These are phyloP conservation scores for Cubamyces lactineus DNA, from an alignment of 768 basidiomycete species.

Conservation along the genomic window DNA sequence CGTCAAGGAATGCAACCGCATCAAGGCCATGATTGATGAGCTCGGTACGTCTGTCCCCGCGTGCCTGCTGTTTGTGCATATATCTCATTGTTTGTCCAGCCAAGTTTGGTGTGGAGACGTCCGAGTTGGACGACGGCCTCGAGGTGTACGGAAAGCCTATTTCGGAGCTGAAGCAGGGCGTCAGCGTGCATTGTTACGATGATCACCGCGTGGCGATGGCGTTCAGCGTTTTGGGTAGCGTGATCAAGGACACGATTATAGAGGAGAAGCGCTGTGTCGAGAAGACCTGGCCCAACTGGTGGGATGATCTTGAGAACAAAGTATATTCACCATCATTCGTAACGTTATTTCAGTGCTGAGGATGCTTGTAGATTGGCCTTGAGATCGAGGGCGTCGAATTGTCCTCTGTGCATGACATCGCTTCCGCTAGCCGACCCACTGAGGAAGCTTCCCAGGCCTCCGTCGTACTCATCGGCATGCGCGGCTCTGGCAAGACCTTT, in stretches of 20 bases:
- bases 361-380: slow-evolving; percentile 75
- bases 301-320: slow-evolving; percentile 98
- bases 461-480: slow-evolving; percentile 90
- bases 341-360: too few species aligned
- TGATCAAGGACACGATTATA: slow-evolving; percentile 74
- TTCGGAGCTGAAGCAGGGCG: slow-evolving; percentile 62
- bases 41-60: slow-evolving; percentile 61
- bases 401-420: slow-evolving; percentile 42
- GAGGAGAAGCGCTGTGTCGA: slow-evolving; percentile 98
- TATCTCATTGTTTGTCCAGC: slow-evolving; percentile 46
- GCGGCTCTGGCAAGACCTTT: slow-evolving; percentile 93
- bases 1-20: slow-evolving; percentile 98
- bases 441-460: slow-evolving; percentile 48
- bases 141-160: slow-evolving; percentile 83
- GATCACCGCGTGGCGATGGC: slow-evolving; percentile 99
- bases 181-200: slow-evolving; percentile 92
- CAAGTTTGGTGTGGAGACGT: slow-evolving; percentile 93
- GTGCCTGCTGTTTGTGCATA: not conserved
- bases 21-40: slow-evolving; percentile 95
- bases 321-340: slow-evolving; percentile 45
- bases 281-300: slow-evolving; percentile 99
- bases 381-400: slow-evolving; percentile 86
- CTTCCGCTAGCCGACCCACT: slow-evolving; percentile 46
- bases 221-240: slow-evolving; percentile 84
- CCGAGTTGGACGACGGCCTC: slow-evolving; percentile 91